Conservation (phyloP, 2,329 filamentous ascomycete genomes). For the Endoconidiophora laricicola region DNA sequence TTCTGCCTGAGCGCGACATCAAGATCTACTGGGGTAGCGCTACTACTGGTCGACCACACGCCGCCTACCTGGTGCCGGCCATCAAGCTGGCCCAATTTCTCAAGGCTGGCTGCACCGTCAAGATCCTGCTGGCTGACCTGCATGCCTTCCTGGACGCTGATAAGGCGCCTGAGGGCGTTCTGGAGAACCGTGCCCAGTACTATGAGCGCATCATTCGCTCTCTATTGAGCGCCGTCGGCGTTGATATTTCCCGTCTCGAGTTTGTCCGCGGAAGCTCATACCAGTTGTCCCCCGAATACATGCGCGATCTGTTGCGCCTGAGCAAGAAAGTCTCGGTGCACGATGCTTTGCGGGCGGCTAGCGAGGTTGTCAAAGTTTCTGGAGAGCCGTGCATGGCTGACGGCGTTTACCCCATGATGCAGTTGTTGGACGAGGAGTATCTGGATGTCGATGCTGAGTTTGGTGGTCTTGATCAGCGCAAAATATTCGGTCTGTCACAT, state of each 20-base stretch:
- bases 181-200: constrained; percentile 67
- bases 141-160: constrained; percentile 68
- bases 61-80: constrained; percentile 74
- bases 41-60: constrained; percentile 75
- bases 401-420: constrained; percentile 37
- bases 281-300: constrained; percentile 57
- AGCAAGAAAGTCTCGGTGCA: constrained; percentile 47
- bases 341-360: constrained; percentile 76
- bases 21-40: constrained; percentile 83
- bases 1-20: constrained; percentile 53
- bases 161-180: constrained; percentile 77
- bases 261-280: constrained; percentile 78
- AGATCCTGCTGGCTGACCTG: constrained; percentile 58
- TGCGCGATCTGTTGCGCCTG: constrained; percentile 77
- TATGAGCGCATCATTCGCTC: constrained; percentile 63
- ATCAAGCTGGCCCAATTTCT: constrained; percentile 85
- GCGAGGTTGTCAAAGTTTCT: constrained; percentile 88
- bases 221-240: constrained; percentile 59
- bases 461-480: constrained; percentile 70
- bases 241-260: constrained; percentile 59
- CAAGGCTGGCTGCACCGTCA: constrained; percentile 66
- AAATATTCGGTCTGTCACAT: constrained; percentile 72
- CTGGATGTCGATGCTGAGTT: constrained; percentile 79
- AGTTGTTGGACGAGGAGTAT: constrained; percentile 82
- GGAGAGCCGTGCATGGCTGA: constrained; percentile 51